Base-by-base conservation (phyloP, 2,329 filamentous ascomycete genomes). In the Penicillium hordei region DNA sequence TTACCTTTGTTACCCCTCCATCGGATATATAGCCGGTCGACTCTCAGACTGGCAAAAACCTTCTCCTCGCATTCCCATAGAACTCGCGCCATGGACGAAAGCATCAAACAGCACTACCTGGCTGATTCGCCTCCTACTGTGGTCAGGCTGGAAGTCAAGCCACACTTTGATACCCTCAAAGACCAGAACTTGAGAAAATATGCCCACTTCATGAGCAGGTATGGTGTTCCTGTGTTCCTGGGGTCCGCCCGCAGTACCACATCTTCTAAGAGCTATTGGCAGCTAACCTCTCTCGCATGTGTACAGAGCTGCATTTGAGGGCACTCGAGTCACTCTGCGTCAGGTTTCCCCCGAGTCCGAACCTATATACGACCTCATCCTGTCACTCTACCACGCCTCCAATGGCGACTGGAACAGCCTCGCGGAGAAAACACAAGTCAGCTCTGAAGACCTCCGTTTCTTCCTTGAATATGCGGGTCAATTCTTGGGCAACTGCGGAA, bases 121-220 rank as follows among this genome's bases (percentile, higher is more conserved):
- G 93, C 94, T 46, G 94, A 99, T 76, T 88, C 89, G 63, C 94
- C 94, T 45, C 94, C 94, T 1, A 89, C 88, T 48, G 86, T 97
- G 56, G 93, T 97, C 58, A 86, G 88, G 48, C 85, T 99, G 49
- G 88, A 91, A 74, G 94, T 97, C 74, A 91, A 91, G 78, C 90
- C 91, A 72, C 93, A 97, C 77, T 99, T 97, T 69, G 89, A 93
- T 55, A 86, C 76, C 7, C 69, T 81, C 44, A 75, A 75, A 38
- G 73, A 79, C 57, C 70, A 72, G 44, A 75, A 89, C 72, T 86
- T 96, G 79, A 92, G 93, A 80, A 87, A 89, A 71, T 97, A 97
- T 81, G 90, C 93, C 63, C 93, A 97, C 78, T 92, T 88, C 72
- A 90, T 96, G 72, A 91, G 88, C 83, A 86, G 84, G 89, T 90